phyloP scores from a whole-genome alignment of 73 alveolate species.

The Tetrahymena thermophila region DNA sequence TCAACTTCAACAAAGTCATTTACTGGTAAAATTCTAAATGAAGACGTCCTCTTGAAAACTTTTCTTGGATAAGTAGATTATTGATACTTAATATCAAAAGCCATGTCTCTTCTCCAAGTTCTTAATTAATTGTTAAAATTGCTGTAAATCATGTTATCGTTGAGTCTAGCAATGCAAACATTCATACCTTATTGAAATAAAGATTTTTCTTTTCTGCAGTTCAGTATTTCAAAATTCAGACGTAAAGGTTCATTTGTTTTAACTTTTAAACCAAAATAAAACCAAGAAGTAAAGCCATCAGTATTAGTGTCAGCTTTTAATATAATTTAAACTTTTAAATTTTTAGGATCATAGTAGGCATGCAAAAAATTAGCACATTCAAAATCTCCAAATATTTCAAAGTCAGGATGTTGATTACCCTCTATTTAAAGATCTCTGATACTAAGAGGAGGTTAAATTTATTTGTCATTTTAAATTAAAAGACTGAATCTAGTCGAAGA shows the following conservation, averaged over 20 bases:
- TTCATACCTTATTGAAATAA: not conserved
- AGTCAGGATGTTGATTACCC: not conserved
- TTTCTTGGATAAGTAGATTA: not conserved
- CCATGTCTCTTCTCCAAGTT: not conserved
- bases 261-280: slow-evolving; percentile 35
- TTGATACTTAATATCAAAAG: not conserved
- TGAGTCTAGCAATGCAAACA: not conserved
- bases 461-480: not conserved
- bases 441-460: not conserved
- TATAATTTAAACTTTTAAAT: not conserved
- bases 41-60: not conserved
- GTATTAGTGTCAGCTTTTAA: slow-evolving; percentile 26
- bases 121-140: not conserved
- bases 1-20: not conserved
- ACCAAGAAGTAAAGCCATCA: slow-evolving; percentile 40
- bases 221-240: slow-evolving; percentile 10
- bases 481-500: not conserved
- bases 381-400: not conserved
- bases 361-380: not conserved
- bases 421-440: not conserved
- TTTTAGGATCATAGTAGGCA: not conserved
- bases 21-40: not conserved
- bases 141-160: not conserved
- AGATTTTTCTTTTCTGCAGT: slow-evolving; percentile 14
- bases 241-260: not conserved